A percentile compares a stretch with the other conserved stretches of the same genome.
phyloP scores from a whole-genome alignment of 2,329 filamentous ascomycete genomes.

The Thielaviopsis punctulata region DNA sequence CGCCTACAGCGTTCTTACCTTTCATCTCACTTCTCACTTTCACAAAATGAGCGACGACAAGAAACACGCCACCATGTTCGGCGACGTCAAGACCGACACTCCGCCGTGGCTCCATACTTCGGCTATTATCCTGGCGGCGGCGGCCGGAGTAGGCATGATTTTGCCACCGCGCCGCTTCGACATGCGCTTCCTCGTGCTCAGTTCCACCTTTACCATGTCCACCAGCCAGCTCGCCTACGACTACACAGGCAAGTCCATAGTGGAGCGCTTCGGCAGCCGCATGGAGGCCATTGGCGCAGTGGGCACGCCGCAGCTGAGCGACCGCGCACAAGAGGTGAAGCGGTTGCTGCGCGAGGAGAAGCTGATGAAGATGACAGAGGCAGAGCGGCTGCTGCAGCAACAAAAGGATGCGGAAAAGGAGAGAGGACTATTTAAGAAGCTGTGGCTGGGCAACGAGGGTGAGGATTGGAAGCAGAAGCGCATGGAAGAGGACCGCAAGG shows the following conservation, averaged over 20 bases:
- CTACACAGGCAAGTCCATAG: constrained; percentile 37
- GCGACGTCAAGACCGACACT: constrained; percentile 12
- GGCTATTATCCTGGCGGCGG: constrained; percentile 29
- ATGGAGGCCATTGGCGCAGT: constrained; percentile 21
- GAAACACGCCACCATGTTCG: background rate
- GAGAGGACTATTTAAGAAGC: constrained; percentile 23
- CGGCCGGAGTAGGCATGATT: constrained; percentile 30
- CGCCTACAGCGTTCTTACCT: background rate
- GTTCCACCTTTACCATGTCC: constrained; percentile 31
- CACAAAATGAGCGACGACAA: background rate
- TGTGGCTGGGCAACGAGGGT: constrained; percentile 43
- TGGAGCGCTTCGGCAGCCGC: constrained; percentile 28
- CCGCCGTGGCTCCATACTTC: constrained; percentile 28
- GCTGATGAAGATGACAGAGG: constrained; percentile 19
- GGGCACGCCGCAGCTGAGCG: constrained; percentile 34
- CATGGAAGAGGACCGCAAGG: constrained; percentile 32
- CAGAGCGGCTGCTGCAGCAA: constrained; percentile 18
- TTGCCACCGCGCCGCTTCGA: constrained; percentile 35
- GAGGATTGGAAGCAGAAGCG: constrained; percentile 37
- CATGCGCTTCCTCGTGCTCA: constrained; percentile 32
- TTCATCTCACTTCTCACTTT: background rate
- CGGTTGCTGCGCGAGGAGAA: constrained; percentile 29
- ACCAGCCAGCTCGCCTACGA: constrained; percentile 39
- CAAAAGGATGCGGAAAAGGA: constrained; percentile 17
- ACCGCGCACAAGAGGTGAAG: constrained; percentile 32